phyloP scores from a whole-genome alignment of 495 filamentous ascomycete genomes.

The Apiosordaria backusii region DNA sequence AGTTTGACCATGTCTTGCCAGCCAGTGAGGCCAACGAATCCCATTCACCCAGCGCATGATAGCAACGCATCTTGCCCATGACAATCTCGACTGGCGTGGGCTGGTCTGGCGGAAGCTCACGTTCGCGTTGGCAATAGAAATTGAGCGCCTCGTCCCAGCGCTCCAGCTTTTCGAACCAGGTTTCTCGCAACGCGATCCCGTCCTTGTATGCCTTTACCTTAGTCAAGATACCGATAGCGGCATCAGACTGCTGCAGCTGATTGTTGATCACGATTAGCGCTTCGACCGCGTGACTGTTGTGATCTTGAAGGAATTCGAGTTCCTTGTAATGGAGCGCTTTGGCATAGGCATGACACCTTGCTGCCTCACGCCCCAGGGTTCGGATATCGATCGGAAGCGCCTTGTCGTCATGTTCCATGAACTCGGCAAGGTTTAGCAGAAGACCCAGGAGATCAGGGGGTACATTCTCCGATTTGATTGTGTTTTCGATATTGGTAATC shows the following conservation, averaged over 20 bases:
- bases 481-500: conserved; percentile 90
- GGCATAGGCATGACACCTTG: conserved; percentile 93
- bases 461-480: conserved; percentile 86
- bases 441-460: conserved; percentile 93
- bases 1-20: conserved; percentile 88
- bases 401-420: conserved; percentile 99
- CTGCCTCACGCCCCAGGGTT: conserved; percentile 85
- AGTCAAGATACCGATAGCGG: conserved; percentile 91
- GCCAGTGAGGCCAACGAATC: conserved; percentile 82
- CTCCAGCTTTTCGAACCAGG: conserved; percentile 97
- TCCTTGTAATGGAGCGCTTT: conserved; percentile 99
- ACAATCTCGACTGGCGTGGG: conserved; percentile 80
- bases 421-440: conserved; percentile 93
- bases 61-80: conserved; percentile 99
- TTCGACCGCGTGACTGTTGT: conserved; percentile 92
- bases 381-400: conserved; percentile 96
- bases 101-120: conserved; percentile 57
- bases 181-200: conserved; percentile 85
- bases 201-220: conserved; percentile 94
- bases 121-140: conserved; percentile 77
- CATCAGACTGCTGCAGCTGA: conserved; percentile 94
- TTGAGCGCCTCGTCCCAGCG: conserved; percentile 97
- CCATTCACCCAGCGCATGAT: conserved; percentile 97
- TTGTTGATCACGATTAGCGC: conserved; percentile 98
- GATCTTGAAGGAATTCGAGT: conserved; percentile 94